Evolutionary conservation across 257 asterid species (phyloP).

Genomic region (Ligustrum vulgare): DNA sequence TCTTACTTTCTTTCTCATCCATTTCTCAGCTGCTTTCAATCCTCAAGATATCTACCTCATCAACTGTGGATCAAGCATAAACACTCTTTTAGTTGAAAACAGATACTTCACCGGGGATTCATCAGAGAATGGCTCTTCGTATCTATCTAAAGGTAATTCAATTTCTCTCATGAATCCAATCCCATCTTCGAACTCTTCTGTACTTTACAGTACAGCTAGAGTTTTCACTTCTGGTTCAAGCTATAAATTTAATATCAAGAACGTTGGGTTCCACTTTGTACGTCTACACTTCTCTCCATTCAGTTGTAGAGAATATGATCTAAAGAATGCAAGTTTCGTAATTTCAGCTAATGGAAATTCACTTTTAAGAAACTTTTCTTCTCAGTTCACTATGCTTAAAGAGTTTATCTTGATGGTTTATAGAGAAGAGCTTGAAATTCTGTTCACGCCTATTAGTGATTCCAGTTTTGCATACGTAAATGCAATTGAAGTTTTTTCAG

Average conservation of each 20-base stretch:
- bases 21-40: constrained; percentile 46
- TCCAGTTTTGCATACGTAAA: constrained; percentile 58
- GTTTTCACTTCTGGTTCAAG: constrained; percentile 53
- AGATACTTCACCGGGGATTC: constrained; percentile 63
- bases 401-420: constrained; percentile 67
- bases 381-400: constrained; percentile 34
- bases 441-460: constrained; percentile 44
- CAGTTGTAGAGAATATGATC: constrained; percentile 38
- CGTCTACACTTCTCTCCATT: constrained; percentile 80
- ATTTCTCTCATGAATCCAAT: constrained; percentile 43
- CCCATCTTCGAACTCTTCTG: constrained; percentile 38
- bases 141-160: constrained; percentile 55
- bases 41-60: constrained; percentile 71
- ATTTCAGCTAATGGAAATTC: constrained; percentile 61
- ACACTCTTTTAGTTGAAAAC: constrained; percentile 39
- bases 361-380: constrained; percentile 38
- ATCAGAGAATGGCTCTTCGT: constrained; percentile 28
- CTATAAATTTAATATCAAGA: constrained; percentile 49
- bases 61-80: constrained; percentile 62
- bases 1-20: constrained; percentile 21
- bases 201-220: constrained; percentile 55
- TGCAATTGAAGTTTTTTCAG: constrained; percentile 76
- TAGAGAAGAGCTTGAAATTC: constrained; percentile 46
- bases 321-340: constrained; percentile 39
- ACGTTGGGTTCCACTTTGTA: constrained; percentile 62